Evolutionary conservation across 345 rosid species (phyloP), one percentile per base, ranked within the genome.

Genomic region (Corymbia maculata): DNA sequence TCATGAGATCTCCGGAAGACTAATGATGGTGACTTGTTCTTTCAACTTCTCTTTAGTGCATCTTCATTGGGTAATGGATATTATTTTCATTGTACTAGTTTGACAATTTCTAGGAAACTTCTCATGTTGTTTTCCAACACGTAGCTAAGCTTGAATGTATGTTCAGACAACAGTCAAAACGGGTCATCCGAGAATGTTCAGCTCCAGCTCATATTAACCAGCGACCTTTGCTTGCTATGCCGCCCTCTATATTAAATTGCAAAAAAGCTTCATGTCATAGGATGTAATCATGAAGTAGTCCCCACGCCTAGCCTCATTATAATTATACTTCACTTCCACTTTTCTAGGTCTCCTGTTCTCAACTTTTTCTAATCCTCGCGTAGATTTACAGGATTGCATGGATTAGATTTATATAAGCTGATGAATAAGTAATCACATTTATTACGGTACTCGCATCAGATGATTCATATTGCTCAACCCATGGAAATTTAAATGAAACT

Each of bases 361-460:
- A 13, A 57, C 30, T 32, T 70, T 8, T 70, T 68, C 4, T 30
- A 9, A 70, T 4, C 22, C 6, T 70, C 10, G 21, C 70, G 28
- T 70, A 0, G 22, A 36, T 17, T 5, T 9, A 32, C 24, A 16
- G 13, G 24, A 17, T 70, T 6, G 13, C 9, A 70, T 28, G 61
- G 28, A 36, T 32, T 42, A 17, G 17, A 70, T 32, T 36, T 4
- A 70, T 70, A 2, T 70, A 6, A 70, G 3, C 13, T 24, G 47
- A 17, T 70, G 21, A 36, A 12, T 70, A 7, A 7, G 21, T 16
- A 44, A 6, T 32, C 47, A 4, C 21, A 16, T 10, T 68, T 68
- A 16, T 4, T 11, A 68, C 2, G 21, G 2, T 13, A 21, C 6
- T 5, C 2, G 0, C 13, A 17, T 36, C 2, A 10, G 26, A 16